Conservation (phyloP, 305 asterid genomes). For the Lippia alba region DNA sequence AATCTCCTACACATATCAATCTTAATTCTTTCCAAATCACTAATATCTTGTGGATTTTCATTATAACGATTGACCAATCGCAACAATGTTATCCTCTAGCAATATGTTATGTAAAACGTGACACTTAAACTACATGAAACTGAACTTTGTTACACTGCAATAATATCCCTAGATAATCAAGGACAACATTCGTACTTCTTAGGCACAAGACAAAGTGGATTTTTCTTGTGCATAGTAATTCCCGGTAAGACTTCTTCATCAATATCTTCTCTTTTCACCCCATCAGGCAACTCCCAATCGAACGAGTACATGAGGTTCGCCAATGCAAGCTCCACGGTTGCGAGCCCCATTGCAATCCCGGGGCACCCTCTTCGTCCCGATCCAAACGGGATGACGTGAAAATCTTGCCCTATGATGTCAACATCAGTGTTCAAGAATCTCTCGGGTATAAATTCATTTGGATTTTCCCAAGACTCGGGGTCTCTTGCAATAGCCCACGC, state of each 20-base stretch:
- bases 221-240: conserved; percentile 51
- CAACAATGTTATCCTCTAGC: too few species aligned
- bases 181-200: not conserved
- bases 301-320: conserved; percentile 52
- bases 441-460: conserved; percentile 44
- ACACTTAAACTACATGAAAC: too few species aligned
- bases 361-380: conserved; percentile 55
- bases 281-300: conserved; percentile 51
- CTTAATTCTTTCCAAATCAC: too few species aligned
- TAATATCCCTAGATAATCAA: not conserved
- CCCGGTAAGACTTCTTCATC: conserved; percentile 46
- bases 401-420: conserved; percentile 40
- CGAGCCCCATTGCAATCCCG: conserved; percentile 51
- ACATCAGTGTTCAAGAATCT: conserved; percentile 44
- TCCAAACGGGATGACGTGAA: conserved; percentile 53
- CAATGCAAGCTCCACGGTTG: conserved; percentile 45
- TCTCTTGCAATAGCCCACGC: conserved; percentile 56
- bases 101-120: too few species aligned
- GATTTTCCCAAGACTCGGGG: conserved; percentile 41
- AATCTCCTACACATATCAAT: too few species aligned
- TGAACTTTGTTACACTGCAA: too few species aligned
- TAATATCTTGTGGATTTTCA: too few species aligned
- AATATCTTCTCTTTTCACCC: conserved; percentile 41
- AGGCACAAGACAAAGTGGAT: conserved; percentile 49
- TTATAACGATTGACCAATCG: too few species aligned